phyloP scores from a whole-genome alignment of 352 stramenopile species.

The Phytophthora colocasiae region DNA sequence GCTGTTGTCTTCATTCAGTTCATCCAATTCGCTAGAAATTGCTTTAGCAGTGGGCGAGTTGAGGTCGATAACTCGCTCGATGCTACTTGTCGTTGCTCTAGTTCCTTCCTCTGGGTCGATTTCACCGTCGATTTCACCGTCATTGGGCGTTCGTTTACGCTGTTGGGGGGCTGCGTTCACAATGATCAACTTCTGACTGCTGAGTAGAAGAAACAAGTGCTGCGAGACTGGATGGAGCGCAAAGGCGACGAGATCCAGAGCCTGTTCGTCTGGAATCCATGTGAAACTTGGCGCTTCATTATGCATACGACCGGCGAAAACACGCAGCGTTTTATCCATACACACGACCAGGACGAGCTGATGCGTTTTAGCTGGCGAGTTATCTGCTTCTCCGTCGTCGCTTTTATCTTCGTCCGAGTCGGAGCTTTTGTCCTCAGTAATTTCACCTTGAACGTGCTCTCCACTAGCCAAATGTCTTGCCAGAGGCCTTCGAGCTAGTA shows the following conservation, averaged over 20 bases:
- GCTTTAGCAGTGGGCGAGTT: conserved; percentile 5
- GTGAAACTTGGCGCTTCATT: conserved; percentile 71
- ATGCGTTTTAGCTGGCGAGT: conserved; percentile 5
- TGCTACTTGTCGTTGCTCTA: conserved; percentile 24
- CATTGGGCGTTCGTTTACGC: background rate
- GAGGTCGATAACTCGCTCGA: conserved; percentile 52
- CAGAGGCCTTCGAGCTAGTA: background rate
- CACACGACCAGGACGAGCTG: conserved; percentile 68
- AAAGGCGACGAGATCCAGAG: conserved; percentile 66
- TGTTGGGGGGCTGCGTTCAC: conserved; percentile 43
- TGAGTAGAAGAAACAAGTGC: conserved; percentile 66
- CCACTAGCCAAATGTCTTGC: background rate
- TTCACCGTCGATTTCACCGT: conserved; percentile 7
- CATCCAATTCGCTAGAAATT: background rate
- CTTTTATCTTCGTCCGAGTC: conserved; percentile 26
- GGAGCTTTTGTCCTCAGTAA: conserved; percentile 16
- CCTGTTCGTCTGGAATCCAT: conserved; percentile 74
- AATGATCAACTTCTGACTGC: conserved; percentile 61
- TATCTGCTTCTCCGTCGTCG: conserved; percentile 6
- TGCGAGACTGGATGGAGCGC: conserved; percentile 56
- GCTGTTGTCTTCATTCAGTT: conserved; percentile 5
- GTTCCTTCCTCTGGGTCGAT: conserved; percentile 15
- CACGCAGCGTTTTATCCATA: conserved; percentile 71
- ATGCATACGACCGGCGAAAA: conserved; percentile 55
- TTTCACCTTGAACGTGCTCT: conserved; percentile 6